Evolutionary conservation across 2,329 filamentous ascomycete genomes (phyloP), one percentile per base, ranked within the genome.

Genomic region (Elsinoe australis): DNA sequence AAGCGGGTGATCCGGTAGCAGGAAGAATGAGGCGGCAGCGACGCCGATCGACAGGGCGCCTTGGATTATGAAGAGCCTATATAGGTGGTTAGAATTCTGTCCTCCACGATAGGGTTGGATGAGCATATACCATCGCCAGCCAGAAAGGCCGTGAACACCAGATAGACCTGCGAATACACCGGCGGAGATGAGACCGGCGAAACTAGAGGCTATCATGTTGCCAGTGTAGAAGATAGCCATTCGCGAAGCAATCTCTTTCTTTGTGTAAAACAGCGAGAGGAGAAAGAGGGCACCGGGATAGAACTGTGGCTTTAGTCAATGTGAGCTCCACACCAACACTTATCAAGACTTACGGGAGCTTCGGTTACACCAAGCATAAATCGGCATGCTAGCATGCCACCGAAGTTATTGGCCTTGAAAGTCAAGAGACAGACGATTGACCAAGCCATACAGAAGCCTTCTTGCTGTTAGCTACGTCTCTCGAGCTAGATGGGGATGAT

Each of bases 1-100:
- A n/a, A 51, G 48, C 1, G 83, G 83, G 53, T 84, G 83, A 59
- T 86, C 78, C 0, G 82, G 82, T 2, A 51, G 42, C 10, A 50
- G n/a, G 4, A 50, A 34, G 28, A 45, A 38, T 4, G 48, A 50
- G 3, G 18, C 31, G 18, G 31, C 26, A 14, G 41, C 41, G 3
- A 34, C 49, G 7, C 26, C 22, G 32, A 67, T 56, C 2, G 64
- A 67, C 31, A 65, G 55, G 10, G 58, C 56, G 22, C 66, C 63
- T 51, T 67, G 63, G 38, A 67, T 60, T 47, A 67, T 64, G 53
- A 63, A 65, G 0, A 64, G 58, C 61, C 61, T 52, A n/a, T 1
- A 4, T 3, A 10, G 14, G n/a, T 4, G 9, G 70, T 46, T 39
- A 18, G 35, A 12, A 53, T 32, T 55, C 54, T 3, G 12, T 28